Percentiles rank a stretch among this genome's conserved stretches.
Conservation (phyloP, 345 rosid species). For the Brassica napus region DNA sequence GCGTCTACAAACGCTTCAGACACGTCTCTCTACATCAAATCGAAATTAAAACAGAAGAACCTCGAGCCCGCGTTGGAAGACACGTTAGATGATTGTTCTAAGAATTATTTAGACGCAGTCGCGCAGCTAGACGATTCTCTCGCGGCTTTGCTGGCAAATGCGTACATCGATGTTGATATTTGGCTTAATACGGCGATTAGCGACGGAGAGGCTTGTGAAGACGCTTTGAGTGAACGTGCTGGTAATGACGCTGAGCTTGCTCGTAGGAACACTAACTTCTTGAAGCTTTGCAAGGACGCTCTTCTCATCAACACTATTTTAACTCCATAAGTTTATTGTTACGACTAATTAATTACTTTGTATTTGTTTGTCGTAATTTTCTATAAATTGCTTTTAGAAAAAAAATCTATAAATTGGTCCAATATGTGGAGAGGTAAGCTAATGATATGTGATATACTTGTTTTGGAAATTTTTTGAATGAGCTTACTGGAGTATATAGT, state of each 20-base stretch:
- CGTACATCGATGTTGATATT: conserved; percentile 38
- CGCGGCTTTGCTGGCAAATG: conserved; percentile 49
- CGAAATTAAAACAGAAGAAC: conserved; percentile 10
- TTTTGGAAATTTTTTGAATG: conserved; percentile 8
- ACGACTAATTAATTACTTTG: background rate
- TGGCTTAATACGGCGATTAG: conserved; percentile 55
- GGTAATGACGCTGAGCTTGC: conserved; percentile 34
- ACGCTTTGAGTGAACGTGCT: conserved; percentile 29
- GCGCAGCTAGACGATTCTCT: conserved; percentile 63
- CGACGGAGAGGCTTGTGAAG: conserved; percentile 48
- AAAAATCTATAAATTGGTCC: background rate
- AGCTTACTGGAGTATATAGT: background rate
- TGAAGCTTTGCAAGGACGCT: conserved; percentile 49
- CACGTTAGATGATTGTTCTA: conserved; percentile 58
- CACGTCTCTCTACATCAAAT: conserved; percentile 43
- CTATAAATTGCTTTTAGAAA: background rate
- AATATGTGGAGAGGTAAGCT: background rate
- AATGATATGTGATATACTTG: conserved; percentile 22
- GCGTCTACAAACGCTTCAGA: conserved; percentile 52
- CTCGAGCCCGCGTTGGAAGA: conserved; percentile 57
- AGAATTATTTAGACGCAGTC: conserved; percentile 53
- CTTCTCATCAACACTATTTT: conserved; percentile 45
- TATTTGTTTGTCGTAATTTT: conserved; percentile 4
- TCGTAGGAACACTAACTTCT: conserved; percentile 43
- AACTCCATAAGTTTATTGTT: conserved; percentile 31